Evolutionary conservation across 2,329 filamentous ascomycete species (phyloP), one percentile per base, ranked within the genome.

Genomic region (Colletotrichum sp.): DNA sequence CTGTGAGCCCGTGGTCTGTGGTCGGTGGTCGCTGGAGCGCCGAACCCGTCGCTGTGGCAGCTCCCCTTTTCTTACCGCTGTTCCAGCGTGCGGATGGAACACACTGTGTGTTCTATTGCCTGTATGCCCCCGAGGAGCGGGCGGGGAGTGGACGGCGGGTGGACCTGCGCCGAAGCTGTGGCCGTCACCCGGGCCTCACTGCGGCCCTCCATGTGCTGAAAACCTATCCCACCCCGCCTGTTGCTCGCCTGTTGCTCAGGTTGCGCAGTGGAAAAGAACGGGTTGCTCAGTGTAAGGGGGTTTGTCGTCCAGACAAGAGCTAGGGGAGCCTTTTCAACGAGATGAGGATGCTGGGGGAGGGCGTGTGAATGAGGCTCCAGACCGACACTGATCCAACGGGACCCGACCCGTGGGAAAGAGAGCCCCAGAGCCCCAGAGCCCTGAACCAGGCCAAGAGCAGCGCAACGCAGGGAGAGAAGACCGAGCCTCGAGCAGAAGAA

Each of bases 281-380:
- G 73, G 73, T 76, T 76, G 73, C 73, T 66, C 64, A 59, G 73
- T 76, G 73, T 49, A 76, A 73, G 73, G 70, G 70, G 67, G 28
- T 67, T 72, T 24, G 73, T 73, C 21, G 73, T 64, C 64, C 28
- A 59, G 59, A 24, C 55, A 15, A 62, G 72, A 62, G 55, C 36
- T 73, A 39, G 60, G 60, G 60, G 44, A 52, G 10, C 44, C 21
- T 21, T 52, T 52, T 24, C 44, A 52, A 52, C 44, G 44, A 59
- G 24, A 30, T 59, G 26, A 30, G 55, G 24, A 21, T 30, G 8
- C 26, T 59, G 55, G 55, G 55, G 55, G 55, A 26, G 55, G 55
- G 55, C 60, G 28, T 34, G 26, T 63, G 26, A 63, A 26, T 18
- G 55, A 26, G 13, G 26, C 28, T 32, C 60, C n/a, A 32, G 60